These are phyloP conservation scores for Plasmopara halstedii DNA, from an alignment of 352 stramenopile genomes.

Conservation along the genomic window DNA sequence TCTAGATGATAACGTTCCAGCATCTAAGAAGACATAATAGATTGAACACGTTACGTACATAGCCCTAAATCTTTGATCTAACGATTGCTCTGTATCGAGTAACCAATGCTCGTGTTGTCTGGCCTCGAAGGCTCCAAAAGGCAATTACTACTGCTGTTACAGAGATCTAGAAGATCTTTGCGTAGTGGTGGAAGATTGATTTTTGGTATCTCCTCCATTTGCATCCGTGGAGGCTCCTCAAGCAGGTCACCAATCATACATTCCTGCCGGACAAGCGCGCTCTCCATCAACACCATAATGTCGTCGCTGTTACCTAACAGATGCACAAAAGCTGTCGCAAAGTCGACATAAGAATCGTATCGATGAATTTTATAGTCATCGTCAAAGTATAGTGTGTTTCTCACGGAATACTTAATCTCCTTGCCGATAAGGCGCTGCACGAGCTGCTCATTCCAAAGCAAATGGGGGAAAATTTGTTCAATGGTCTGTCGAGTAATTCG, in stretches of 20 bases:
- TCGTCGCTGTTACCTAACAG: constrained; percentile 45
- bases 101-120: no score
- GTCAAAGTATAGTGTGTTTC: constrained; percentile 58
- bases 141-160: no score
- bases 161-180: no score
- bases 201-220: constrained; percentile 9
- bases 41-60: no score
- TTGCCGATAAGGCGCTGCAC: constrained; percentile 58
- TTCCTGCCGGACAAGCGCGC: constrained; percentile 45
- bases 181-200: no score
- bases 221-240: constrained; percentile 15
- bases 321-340: constrained; percentile 34
- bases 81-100: no score
- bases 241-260: constrained; percentile 46
- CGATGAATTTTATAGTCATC: constrained; percentile 42
- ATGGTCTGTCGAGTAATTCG: constrained; percentile 55
- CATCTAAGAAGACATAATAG: no score
- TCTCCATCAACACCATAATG: constrained; percentile 35
- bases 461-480: constrained; percentile 59
- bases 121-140: no score
- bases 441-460: constrained; percentile 51
- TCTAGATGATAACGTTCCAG: no score
- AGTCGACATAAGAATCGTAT: constrained; percentile 57
- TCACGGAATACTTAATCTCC: constrained; percentile 41
- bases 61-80: no score